Evolutionary conservation across 2,329 filamentous ascomycete species (phyloP), one percentile per base, ranked within the genome.

Genomic region (Fusarium agapanthi): DNA sequence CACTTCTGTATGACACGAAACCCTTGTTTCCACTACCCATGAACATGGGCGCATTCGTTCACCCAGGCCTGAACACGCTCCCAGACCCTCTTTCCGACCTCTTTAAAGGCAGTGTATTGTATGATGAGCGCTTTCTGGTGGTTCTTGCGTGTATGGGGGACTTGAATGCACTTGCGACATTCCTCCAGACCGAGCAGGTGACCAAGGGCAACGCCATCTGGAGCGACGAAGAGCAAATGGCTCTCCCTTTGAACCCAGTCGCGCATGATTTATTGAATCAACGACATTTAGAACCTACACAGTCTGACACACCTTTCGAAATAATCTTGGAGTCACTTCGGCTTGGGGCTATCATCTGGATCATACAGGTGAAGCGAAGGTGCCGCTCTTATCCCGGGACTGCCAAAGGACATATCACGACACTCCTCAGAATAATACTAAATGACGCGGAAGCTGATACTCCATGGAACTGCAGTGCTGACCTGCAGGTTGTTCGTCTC

Each of bases 261-360:
- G 38, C 58, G 28, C 51, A 66, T 20, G 43, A 35, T 7, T 50
- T 66, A n/a, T n/a, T 63, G 22, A 40, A 30, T 15, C 37, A 44
- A 12, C 24, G 26, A n/a, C 14, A 18, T 35, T 7, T 9, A 13
- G 16, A 26, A 6, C 7, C 10, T 50, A 14, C 20, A 10, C 18
- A 53, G 14, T 16, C 37, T 15, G 4, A 4, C 4, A 41, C 44
- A n/a, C 50, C 20, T 24, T 51, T 34, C 9, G 37, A 54, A 22
- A 35, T 43, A 28, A 20, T 59, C n/a, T 47, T 47, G 12, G 40
- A 54, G 28, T 28, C 53, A 18, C 53, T 67, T 64, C 45, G 53
- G 45, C 60, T 67, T 18, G 60, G 64, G 13, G 40, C 64, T n/a
- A 58, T 64, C 22, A 54, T 67, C 22, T 67, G 64, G 64, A 59